phyloP scores from a whole-genome alignment of 164 flowering plant genomes.

The Warburgia ugandensis region DNA sequence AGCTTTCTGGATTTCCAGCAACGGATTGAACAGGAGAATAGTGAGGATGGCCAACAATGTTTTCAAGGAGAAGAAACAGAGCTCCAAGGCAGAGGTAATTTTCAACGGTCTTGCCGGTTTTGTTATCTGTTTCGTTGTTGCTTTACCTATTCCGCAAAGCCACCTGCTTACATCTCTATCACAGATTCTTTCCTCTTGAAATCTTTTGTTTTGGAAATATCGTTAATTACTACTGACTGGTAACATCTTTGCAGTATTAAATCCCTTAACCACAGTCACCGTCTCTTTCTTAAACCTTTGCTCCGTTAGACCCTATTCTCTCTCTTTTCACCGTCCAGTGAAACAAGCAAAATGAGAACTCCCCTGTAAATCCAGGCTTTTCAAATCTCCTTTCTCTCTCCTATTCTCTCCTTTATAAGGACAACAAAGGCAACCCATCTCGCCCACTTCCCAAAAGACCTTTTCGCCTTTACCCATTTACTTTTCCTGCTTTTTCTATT shows the following conservation, averaged over 20 bases:
- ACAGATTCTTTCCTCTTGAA: background rate
- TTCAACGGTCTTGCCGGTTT: background rate
- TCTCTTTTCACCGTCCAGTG: background rate
- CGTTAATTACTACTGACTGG: background rate
- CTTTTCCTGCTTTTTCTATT: background rate
- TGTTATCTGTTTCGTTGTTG: background rate
- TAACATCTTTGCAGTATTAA: conserved; percentile 4
- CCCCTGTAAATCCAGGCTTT: background rate
- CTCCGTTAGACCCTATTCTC: too few relatives aligned
- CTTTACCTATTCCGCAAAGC: conserved; percentile 5
- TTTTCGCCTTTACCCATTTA: background rate
- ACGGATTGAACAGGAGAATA: too few relatives aligned
- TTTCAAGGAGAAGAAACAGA: too few relatives aligned
- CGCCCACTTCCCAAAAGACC: background rate
- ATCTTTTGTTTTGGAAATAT: background rate
- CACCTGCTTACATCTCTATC: conserved; percentile 27
- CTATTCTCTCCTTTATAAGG: background rate
- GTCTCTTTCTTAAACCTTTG: conserved; percentile 13
- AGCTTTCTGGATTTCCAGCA: background rate
- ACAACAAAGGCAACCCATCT: background rate
- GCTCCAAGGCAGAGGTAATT: too few relatives aligned
- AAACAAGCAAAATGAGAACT: background rate
- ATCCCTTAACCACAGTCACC: conserved; percentile 8
- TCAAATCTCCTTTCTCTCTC: background rate
- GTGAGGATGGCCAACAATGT: too few relatives aligned